Conservation (phyloP, 2,329 filamentous ascomycete species). For the Arthrobotrys sphaeroides region DNA sequence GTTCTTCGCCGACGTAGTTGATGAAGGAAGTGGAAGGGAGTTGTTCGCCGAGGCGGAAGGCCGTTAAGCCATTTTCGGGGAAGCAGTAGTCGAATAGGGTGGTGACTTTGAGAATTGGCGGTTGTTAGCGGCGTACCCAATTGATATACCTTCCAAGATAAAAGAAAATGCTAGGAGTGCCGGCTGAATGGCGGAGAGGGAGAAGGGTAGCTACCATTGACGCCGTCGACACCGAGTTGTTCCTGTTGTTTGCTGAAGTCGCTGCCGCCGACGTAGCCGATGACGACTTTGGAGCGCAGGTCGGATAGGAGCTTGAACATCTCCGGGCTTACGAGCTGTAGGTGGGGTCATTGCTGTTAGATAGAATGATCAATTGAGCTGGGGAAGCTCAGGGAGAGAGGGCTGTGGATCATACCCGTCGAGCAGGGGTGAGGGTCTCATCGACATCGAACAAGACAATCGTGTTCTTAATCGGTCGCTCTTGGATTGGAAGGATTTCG, state of each 20-base stretch:
- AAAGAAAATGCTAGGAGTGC: neutral
- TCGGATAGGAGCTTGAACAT: slow-evolving; percentile 81
- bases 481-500: slow-evolving; percentile 56
- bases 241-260: slow-evolving; percentile 95
- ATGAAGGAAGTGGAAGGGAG: slow-evolving; percentile 88
- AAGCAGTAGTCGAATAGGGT: slow-evolving; percentile 97
- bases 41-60: slow-evolving; percentile 80
- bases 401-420: slow-evolving; percentile 69
- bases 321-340: slow-evolving; percentile 75
- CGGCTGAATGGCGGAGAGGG: neutral
- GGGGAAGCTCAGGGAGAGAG: neutral
- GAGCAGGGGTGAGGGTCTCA: slow-evolving; percentile 84
- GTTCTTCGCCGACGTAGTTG: slow-evolving; percentile 83
- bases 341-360: slow-evolving; percentile 14
- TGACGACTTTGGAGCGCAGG: slow-evolving; percentile 86
- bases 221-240: slow-evolving; percentile 73
- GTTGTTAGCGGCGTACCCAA: no score
- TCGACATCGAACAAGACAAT: slow-evolving; percentile 97
- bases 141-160: no score
- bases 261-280: slow-evolving; percentile 92
- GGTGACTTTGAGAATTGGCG: slow-evolving; percentile 73
- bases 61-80: slow-evolving; percentile 93
- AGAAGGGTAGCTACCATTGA: slow-evolving; percentile 55
- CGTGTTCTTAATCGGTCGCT: slow-evolving; percentile 90
- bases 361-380: slow-evolving; percentile 3